A percentile compares a stretch with the other conserved stretches of the same genome.
Evolutionary conservation across 805 yeast species (phyloP).

Genomic region (Zygoascus biomembranicola): DNA sequence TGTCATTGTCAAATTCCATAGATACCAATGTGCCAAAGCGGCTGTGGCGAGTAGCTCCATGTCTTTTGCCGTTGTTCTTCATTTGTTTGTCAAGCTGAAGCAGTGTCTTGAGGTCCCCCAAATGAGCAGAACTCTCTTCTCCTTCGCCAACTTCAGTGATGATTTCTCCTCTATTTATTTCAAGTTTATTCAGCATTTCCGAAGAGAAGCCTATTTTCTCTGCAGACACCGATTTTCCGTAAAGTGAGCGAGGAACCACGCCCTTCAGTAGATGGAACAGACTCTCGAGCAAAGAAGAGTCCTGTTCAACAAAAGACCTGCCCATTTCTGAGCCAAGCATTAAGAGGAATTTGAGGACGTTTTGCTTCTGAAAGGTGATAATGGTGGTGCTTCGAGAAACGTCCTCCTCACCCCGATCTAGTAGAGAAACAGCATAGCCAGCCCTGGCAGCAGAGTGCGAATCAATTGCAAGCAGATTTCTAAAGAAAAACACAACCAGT

Average conservation of each 20-base stretch:
- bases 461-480: constrained; percentile 68
- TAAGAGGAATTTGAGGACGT: constrained; percentile 64
- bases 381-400: constrained; percentile 55
- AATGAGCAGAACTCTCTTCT: constrained; percentile 41
- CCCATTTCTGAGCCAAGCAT: constrained; percentile 62
- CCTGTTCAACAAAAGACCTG: constrained; percentile 55
- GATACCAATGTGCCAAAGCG: constrained; percentile 84
- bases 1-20: constrained; percentile 52
- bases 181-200: constrained; percentile 8
- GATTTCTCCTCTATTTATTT: background rate
- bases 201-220: constrained; percentile 2
- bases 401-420: constrained; percentile 41
- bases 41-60: constrained; percentile 69
- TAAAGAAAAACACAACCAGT: constrained; percentile 61
- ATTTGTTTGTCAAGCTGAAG: constrained; percentile 54
- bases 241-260: constrained; percentile 33
- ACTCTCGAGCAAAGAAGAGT: constrained; percentile 59
- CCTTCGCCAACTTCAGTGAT: constrained; percentile 1
- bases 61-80: constrained; percentile 40
- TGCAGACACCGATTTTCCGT: background rate
- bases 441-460: background rate
- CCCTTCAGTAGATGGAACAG: constrained; percentile 56
- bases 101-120: constrained; percentile 35
- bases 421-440: background rate
- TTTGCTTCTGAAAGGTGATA: constrained; percentile 51